Evolutionary conservation across 805 yeast species (phyloP).

Genomic region (Debaryomyces castellii): DNA sequence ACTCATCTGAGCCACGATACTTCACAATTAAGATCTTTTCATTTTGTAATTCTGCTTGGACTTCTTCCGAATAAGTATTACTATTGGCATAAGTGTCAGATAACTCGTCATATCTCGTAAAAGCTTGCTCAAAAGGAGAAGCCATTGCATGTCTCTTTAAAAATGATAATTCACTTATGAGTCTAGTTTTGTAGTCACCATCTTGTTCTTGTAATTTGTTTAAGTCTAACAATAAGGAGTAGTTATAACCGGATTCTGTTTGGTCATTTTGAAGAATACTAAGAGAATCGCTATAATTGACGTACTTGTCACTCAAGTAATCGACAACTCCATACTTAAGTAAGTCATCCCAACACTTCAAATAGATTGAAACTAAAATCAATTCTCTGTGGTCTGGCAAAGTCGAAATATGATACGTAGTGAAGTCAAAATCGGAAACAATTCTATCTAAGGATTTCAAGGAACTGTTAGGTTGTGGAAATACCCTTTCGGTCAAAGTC

Average conservation of each 20-base stretch:
- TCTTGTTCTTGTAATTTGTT: constrained; percentile 27
- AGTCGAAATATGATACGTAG: constrained; percentile 91
- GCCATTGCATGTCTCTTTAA: constrained; percentile 87
- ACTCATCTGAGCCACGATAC: constrained; percentile 85
- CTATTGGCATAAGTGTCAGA: constrained; percentile 45
- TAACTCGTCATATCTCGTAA: constrained; percentile 71
- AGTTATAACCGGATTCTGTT: constrained; percentile 79
- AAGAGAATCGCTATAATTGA: constrained; percentile 30
- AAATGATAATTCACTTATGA: constrained; percentile 66
- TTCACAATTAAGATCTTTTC: constrained; percentile 67
- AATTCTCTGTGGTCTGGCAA: constrained; percentile 63
- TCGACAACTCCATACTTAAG: constrained; percentile 61
- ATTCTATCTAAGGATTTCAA: constrained; percentile 70
- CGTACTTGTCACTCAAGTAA: constrained; percentile 52
- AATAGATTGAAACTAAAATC: constrained; percentile 65
- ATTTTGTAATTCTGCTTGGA: constrained; percentile 42
- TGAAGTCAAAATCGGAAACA: constrained; percentile 93
- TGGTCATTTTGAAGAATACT: constrained; percentile 28
- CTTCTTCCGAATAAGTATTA: constrained; percentile 44
- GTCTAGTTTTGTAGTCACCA: constrained; percentile 48
- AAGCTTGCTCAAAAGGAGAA: constrained; percentile 89
- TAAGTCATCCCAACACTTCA: constrained; percentile 78
- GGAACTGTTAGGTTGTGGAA: constrained; percentile 40
- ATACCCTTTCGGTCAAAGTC: constrained; percentile 70
- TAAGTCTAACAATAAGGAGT: constrained; percentile 69